Conservation (phyloP, 106 monocot genomes). For the Narthecium ossifragum region DNA sequence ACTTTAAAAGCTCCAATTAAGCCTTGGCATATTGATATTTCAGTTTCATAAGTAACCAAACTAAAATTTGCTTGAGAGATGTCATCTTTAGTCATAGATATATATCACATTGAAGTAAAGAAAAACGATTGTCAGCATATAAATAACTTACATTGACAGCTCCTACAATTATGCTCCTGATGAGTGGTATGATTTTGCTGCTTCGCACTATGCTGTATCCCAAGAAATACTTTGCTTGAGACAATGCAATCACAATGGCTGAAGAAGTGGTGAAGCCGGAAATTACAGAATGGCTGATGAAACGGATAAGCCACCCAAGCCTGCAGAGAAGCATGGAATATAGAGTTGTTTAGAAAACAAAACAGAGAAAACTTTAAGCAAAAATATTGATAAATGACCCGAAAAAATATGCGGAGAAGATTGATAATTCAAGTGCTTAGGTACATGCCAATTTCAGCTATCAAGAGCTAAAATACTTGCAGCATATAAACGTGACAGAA, state of each 20-base stretch:
- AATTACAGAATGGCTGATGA: constrained; percentile 96
- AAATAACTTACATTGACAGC: constrained; percentile 49
- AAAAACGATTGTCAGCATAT: constrained; percentile 3
- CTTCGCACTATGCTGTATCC: constrained; percentile 75
- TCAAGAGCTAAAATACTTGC: too few species aligned
- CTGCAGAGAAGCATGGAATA: constrained; percentile 27
- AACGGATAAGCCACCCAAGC: constrained; percentile 95
- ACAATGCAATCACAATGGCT: constrained; percentile 86
- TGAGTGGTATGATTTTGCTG: constrained; percentile 87
- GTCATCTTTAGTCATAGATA: too few species aligned
- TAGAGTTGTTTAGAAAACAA: neutral
- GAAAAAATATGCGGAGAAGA: too few species aligned
- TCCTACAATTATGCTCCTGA: constrained; percentile 80
- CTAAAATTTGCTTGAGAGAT: too few species aligned
- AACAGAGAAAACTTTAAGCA: too few species aligned
- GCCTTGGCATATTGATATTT: too few species aligned
- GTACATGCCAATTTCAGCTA: too few species aligned
- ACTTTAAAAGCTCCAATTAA: too few species aligned
- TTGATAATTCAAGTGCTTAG: too few species aligned
- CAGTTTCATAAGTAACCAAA: too few species aligned
- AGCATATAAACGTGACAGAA: too few species aligned
- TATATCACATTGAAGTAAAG: constrained; percentile 26
- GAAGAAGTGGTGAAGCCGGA: constrained; percentile 98
- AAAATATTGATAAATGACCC: too few species aligned
- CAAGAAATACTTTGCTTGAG: constrained; percentile 94